Conservation (phyloP, 768 basidiomycete genomes). For the Rhodotorula sphaerocarpa region DNA sequence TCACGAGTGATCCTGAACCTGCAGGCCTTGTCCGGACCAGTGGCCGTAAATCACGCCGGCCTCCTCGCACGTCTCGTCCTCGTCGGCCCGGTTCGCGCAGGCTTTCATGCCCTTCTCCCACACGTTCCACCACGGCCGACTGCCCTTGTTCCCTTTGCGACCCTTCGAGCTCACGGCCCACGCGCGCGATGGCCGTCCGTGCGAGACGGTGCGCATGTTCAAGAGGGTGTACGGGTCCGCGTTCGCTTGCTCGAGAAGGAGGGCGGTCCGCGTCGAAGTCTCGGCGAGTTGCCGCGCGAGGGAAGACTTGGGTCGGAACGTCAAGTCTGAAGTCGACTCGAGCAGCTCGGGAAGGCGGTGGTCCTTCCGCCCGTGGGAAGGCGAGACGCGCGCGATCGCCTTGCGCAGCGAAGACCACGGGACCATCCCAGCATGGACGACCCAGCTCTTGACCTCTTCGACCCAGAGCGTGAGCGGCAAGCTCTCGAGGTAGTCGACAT, state of each 20-base stretch:
- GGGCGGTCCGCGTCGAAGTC: background rate
- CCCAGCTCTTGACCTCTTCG: slow-evolving; percentile 23
- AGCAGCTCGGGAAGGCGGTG: background rate
- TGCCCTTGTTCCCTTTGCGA: slow-evolving; percentile 3
- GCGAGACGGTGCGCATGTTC: slow-evolving; percentile 25
- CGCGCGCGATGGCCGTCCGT: slow-evolving; percentile 2
- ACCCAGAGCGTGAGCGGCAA: slow-evolving; percentile 28
- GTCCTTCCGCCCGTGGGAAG: background rate
- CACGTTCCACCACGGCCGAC: slow-evolving; percentile 21
- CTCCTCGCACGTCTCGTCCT: background rate
- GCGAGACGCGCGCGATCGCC: background rate
- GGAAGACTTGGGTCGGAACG: slow-evolving; percentile 9
- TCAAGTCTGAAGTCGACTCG: slow-evolving; percentile 3
- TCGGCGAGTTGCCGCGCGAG: slow-evolving; percentile 2
- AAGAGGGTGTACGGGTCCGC: slow-evolving; percentile 25
- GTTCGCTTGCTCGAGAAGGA: slow-evolving; percentile 25
- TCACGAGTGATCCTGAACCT: slow-evolving; percentile 14
- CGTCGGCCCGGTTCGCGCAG: background rate
- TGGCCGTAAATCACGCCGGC: slow-evolving; percentile 28
- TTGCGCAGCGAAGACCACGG: slow-evolving; percentile 13
- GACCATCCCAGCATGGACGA: slow-evolving; percentile 35
- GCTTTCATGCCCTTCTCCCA: slow-evolving; percentile 19
- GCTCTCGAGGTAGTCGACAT: slow-evolving; percentile 16
- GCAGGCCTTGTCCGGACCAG: slow-evolving; percentile 26
- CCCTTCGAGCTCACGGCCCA: slow-evolving; percentile 24